Percentiles rank a stretch among this genome's conserved stretches.
These are phyloP conservation scores for Polychytrium aggregatum DNA, from an alignment of 192 early-diverging fungal species.

Conservation along the genomic window DNA sequence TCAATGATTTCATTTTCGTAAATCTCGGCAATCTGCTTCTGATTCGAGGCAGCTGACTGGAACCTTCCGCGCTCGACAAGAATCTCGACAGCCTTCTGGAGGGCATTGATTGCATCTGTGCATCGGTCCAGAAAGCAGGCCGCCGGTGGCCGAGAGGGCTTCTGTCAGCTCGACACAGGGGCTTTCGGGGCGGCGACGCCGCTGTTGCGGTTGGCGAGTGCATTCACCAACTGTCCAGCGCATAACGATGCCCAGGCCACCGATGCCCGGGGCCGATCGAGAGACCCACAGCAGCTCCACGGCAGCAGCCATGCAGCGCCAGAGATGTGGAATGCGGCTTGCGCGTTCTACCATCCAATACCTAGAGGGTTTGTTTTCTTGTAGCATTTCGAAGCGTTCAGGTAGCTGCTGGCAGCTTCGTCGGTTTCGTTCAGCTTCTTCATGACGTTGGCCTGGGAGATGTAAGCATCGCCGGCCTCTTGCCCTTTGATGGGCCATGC, in stretches of 20 bases:
- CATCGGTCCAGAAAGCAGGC: too few relatives aligned
- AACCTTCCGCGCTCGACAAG: slow-evolving; percentile 79
- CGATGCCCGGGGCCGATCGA: too few relatives aligned
- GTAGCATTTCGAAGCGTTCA: slow-evolving; percentile 81
- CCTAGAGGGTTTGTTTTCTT: slow-evolving; percentile 75
- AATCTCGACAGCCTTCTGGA: slow-evolving; percentile 69
- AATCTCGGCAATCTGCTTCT: slow-evolving; percentile 88
- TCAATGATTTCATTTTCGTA: slow-evolving; percentile 79
- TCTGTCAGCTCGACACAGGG: too few relatives aligned
- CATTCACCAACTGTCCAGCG: too few relatives aligned
- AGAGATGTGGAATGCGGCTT: background rate
- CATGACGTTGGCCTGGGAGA: slow-evolving; percentile 70
- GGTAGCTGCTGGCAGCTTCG: slow-evolving; percentile 74
- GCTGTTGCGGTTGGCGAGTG: too few relatives aligned
- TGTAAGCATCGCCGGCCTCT: slow-evolving; percentile 90
- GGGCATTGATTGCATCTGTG: slow-evolving; percentile 59
- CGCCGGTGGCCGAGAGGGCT: too few relatives aligned
- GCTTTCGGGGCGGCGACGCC: slow-evolving; percentile 3
- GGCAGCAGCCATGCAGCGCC: background rate
- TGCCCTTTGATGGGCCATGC: too few relatives aligned
- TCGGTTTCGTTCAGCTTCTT: slow-evolving; percentile 65
- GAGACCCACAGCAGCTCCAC: background rate
- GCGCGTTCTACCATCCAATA: slow-evolving; percentile 7
- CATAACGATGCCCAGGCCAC: too few relatives aligned
- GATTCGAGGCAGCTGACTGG: slow-evolving; percentile 79